Percentiles rank a stretch among this genome's conserved stretches.
phyloP scores from a whole-genome alignment of 169 alveolate species.

The Theileria equi region DNA sequence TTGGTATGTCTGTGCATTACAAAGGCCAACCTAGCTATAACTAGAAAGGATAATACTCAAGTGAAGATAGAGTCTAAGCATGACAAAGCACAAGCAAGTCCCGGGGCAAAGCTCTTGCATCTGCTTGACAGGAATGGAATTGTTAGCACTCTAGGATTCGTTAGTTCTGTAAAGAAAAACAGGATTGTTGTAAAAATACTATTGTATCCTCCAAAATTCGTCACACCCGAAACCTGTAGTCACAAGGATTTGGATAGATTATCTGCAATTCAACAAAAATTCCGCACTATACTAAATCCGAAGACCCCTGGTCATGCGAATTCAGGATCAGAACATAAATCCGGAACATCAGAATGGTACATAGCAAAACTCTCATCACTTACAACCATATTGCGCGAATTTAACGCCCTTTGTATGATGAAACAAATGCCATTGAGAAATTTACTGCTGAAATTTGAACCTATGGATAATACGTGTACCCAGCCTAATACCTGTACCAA shows the following conservation, averaged over 20 bases:
- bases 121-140: slow-evolving; percentile 42
- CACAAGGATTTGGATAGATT: slow-evolving; percentile 38
- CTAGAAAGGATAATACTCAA: slow-evolving; percentile 1
- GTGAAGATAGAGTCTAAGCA: neutral
- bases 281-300: neutral
- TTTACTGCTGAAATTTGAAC: slow-evolving; percentile 2
- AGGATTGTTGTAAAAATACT: slow-evolving; percentile 12
- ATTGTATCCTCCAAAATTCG: slow-evolving; percentile 40
- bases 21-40: neutral
- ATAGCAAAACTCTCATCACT: slow-evolving; percentile 33
- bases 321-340: neutral
- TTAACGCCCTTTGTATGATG: slow-evolving; percentile 48
- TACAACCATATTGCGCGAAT: slow-evolving; percentile 53
- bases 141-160: slow-evolving; percentile 37
- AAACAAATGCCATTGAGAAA: slow-evolving; percentile 34
- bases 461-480: neutral
- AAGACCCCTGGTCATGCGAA: neutral
- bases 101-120: slow-evolving; percentile 7
- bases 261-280: slow-evolving; percentile 26
- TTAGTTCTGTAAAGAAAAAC: slow-evolving; percentile 5
- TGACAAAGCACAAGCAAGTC: neutral
- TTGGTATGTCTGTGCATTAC: slow-evolving; percentile 19
- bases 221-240: slow-evolving; percentile 28
- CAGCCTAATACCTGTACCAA: slow-evolving; percentile 9
- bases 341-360: slow-evolving; percentile 53